Evolutionary conservation across 2,329 filamentous ascomycete genomes (phyloP), one percentile per base, ranked within the genome.

Genomic region (Lomentospora prolificans): DNA sequence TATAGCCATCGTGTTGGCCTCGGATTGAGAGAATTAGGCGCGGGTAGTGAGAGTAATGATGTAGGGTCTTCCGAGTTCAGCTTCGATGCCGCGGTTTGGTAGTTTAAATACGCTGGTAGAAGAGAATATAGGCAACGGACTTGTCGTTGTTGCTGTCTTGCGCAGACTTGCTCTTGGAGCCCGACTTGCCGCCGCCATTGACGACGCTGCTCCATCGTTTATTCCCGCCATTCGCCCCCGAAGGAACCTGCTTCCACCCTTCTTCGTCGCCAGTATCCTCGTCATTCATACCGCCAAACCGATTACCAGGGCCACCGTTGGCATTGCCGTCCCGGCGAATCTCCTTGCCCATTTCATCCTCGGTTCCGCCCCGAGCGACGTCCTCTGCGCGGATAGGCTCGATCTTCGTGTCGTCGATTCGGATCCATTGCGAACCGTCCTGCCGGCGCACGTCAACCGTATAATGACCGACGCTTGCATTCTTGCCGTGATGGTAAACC

Each of bases 401-500:
- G 60, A 99, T 90, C 58, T 90, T 75, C 0, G 94, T 99, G 67
- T 99, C 94, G 64, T 99, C 94, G 61, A 99, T 82, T 55, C 92
- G 88, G 57, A 99, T 87, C 94, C 94, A 99, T 69, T 96, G 91
- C 22, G 82, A 82, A n/a, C 87, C 90, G 66, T 99, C 94, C 69
- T 97, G 92, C 53, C 94, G 86, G 57, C 91, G 84, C 41, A 96
- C 87, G 68, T 99, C 94, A n/a, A 95, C 92, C 1, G 94, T 99
- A 70, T 99, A 99, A 69, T 99, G 94, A 3, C 94, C 94, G 54
- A 90, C 91, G 60, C 88, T 95, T 33, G 94, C 94, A 63, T 95
- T 95, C 75, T 95, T 96, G 58, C 94, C 94, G 64, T 99, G 94
- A 65, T 99, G 94, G 67, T 99, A 99, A 22, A 99, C 90, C 28